Percentiles rank a stretch among this genome's conserved stretches.
phyloP scores from a whole-genome alignment of 768 basidiomycete species.

The Pisolithus microcarpus region DNA sequence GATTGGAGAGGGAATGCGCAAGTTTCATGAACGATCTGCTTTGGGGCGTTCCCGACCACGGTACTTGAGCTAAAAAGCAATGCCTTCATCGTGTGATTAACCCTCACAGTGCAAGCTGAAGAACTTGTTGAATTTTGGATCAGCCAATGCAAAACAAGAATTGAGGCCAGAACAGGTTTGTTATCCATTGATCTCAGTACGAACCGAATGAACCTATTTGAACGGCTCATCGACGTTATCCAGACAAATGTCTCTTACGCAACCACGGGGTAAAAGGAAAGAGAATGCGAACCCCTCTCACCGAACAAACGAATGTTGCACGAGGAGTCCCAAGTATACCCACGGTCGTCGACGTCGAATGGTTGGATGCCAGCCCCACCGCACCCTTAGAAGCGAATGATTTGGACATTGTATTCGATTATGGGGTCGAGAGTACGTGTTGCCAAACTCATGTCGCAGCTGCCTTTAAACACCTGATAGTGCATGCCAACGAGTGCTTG shows the following conservation, averaged over 20 bases:
- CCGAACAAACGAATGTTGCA: neutral
- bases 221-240: constrained; percentile 2
- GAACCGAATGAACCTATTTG: neutral
- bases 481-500: constrained; percentile 6
- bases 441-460: neutral
- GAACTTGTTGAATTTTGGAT: constrained; percentile 71
- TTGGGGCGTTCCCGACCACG: constrained; percentile 56
- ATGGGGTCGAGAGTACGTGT: constrained; percentile 18
- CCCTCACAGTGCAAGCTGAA: constrained; percentile 51
- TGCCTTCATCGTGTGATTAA: constrained; percentile 2
- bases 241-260: constrained; percentile 33
- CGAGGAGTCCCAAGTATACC: neutral
- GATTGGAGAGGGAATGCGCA: constrained; percentile 46
- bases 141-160: constrained; percentile 61
- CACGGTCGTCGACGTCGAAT: constrained; percentile 12
- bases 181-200: constrained; percentile 3
- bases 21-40: constrained; percentile 55
- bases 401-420: constrained; percentile 20
- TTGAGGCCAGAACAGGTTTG: constrained; percentile 48
- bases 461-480: neutral
- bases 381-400: constrained; percentile 7
- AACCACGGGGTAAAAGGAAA: constrained; percentile 42
- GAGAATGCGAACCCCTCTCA: neutral
- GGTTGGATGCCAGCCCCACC: constrained; percentile 8
- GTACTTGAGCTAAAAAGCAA: constrained; percentile 30